A percentile compares a stretch with the other conserved stretches of the same genome.
These are phyloP conservation scores for Fraxinus anomala DNA, from an alignment of 257 asterid genomes.

Conservation along the genomic window DNA sequence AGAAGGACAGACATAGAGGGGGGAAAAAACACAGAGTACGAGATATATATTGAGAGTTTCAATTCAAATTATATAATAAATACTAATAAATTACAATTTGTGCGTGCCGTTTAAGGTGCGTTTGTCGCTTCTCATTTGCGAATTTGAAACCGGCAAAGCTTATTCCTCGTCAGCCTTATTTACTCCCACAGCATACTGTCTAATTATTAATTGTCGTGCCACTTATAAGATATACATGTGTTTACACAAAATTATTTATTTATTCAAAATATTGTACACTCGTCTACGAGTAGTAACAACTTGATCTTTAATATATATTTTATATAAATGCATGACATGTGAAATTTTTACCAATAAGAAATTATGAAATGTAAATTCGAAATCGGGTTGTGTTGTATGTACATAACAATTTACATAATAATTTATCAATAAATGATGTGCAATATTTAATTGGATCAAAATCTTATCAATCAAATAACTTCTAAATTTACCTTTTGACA, in stretches of 20 bases:
- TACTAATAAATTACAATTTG: slow-evolving; percentile 3
- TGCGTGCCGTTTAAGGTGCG: slow-evolving; percentile 42
- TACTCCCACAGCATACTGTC: background rate
- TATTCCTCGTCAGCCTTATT: background rate
- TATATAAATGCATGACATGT: background rate
- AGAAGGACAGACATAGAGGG: slow-evolving; percentile 18
- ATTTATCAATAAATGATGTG: too few relatives aligned
- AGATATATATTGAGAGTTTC: slow-evolving; percentile 18
- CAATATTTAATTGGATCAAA: too few relatives aligned
- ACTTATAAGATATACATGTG: background rate
- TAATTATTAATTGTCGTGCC: background rate
- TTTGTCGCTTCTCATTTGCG: background rate
- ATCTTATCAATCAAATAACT: too few relatives aligned
- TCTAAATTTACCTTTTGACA: too few relatives aligned
- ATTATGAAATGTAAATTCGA: background rate
- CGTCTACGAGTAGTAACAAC: background rate
- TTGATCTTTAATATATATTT: too few relatives aligned
- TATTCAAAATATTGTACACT: too few relatives aligned
- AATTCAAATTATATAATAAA: background rate
- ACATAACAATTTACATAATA: too few relatives aligned
- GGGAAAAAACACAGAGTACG: slow-evolving; percentile 25
- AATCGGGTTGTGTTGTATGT: too few relatives aligned
- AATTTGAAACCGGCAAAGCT: background rate
- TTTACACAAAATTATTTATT: too few relatives aligned
- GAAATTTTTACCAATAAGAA: background rate